Evolutionary conservation across 352 stramenopile genomes (phyloP).

Genomic region (Phytophthora capsici): DNA sequence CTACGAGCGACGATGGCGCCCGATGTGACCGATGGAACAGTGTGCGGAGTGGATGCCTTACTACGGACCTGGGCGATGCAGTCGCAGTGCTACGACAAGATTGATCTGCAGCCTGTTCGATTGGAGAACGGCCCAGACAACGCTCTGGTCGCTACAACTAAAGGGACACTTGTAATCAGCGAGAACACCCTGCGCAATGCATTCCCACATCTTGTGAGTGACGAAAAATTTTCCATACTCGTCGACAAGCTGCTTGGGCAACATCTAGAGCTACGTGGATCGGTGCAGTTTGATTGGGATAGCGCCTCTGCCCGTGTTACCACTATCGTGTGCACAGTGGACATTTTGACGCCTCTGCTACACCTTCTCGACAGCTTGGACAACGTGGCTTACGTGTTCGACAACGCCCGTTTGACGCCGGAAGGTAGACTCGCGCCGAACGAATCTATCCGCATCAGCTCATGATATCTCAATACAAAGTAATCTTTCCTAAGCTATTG

Average conservation of each 20-base stretch:
- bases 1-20: constrained; percentile 1
- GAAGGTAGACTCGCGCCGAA: neutral
- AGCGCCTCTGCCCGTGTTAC: neutral
- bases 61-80: neutral
- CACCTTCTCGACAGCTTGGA: constrained; percentile 3
- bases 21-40: neutral
- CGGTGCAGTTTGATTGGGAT: constrained; percentile 10
- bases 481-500: neutral
- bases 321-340: neutral
- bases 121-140: neutral
- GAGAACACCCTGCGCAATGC: constrained; percentile 3
- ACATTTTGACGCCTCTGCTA: constrained; percentile 4
- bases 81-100: neutral
- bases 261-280: constrained; percentile 1
- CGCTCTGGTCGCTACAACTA: constrained; percentile 2
- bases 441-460: neutral
- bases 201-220: constrained; percentile 2
- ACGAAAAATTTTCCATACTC: neutral
- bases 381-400: constrained; percentile 4
- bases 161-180: neutral
- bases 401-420: neutral
- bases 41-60: neutral
- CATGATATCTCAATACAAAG: neutral
- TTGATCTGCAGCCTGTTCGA: neutral
- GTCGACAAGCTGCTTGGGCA: neutral